Evolutionary conservation across 108 stramenopile species (phyloP).

Genomic region (Skeletonema potamos): DNA sequence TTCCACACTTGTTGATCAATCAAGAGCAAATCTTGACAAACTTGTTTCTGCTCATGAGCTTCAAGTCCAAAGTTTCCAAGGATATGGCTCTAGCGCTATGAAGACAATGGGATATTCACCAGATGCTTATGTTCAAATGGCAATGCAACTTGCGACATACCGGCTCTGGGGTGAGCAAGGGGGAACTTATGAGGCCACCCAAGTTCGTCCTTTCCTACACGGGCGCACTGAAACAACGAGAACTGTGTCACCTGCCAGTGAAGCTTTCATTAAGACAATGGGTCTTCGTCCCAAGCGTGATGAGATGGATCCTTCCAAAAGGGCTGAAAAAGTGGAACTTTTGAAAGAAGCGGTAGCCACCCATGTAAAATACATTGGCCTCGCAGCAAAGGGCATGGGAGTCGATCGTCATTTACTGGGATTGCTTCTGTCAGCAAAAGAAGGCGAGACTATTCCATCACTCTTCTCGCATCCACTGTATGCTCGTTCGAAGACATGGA

Average conservation of each 20-base stretch:
- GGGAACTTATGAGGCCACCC: constrained; percentile 85
- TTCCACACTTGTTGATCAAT: constrained; percentile 15
- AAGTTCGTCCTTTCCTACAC: constrained; percentile 72
- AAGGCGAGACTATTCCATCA: constrained; percentile 60
- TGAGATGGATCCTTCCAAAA: constrained; percentile 34
- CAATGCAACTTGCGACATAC: constrained; percentile 84
- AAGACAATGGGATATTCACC: constrained; percentile 82
- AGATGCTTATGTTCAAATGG: constrained; percentile 88
- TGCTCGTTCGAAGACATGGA: constrained; percentile 81
- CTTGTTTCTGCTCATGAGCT: constrained; percentile 54
- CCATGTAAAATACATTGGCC: constrained; percentile 72
- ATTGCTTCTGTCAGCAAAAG: constrained; percentile 59
- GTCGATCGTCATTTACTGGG: constrained; percentile 90
- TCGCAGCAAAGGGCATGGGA: constrained; percentile 75
- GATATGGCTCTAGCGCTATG: constrained; percentile 72
- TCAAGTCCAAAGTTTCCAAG: constrained; percentile 67
- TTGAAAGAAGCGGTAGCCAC: constrained; percentile 65
- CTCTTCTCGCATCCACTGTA: constrained; percentile 79
- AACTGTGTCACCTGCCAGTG: constrained; percentile 36
- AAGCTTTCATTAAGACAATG: constrained; percentile 61
- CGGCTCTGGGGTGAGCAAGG: constrained; percentile 74
- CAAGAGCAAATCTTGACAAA: constrained; percentile 42
- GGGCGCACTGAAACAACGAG: constrained; percentile 86
- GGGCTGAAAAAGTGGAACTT: constrained; percentile 55
- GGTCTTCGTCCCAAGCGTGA: constrained; percentile 47